These are phyloP conservation scores for Tulasnella sp. DNA, from an alignment of 768 basidiomycete genomes.

Conservation along the genomic window DNA sequence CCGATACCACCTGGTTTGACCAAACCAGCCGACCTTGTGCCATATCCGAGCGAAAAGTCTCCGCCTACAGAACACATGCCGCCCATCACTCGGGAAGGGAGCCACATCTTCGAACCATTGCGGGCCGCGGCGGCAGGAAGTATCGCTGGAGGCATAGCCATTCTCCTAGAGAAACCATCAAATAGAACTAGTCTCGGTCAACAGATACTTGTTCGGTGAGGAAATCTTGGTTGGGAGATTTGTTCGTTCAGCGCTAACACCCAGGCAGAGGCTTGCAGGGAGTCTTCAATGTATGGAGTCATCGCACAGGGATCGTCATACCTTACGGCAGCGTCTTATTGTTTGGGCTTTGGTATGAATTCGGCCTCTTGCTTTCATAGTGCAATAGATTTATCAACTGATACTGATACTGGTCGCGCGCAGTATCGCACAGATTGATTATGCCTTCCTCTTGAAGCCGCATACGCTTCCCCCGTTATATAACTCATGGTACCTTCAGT, in stretches of 20 bases:
- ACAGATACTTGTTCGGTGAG: slow-evolving; percentile 79
- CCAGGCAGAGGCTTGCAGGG: slow-evolving; percentile 71
- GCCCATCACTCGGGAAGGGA: not conserved
- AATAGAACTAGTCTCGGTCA: slow-evolving; percentile 63
- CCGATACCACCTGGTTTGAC: too few species aligned
- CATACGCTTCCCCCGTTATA: slow-evolving; percentile 76
- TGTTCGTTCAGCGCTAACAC: not conserved
- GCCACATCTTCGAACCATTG: slow-evolving; percentile 37
- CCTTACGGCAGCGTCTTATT: slow-evolving; percentile 78
- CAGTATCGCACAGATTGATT: slow-evolving; percentile 80
- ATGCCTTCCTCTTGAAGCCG: slow-evolving; percentile 62
- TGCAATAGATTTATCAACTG: not conserved
- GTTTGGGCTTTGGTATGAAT: slow-evolving; percentile 57
- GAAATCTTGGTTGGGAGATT: too few species aligned
- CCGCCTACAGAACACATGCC: not conserved
- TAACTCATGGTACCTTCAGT: slow-evolving; percentile 46
- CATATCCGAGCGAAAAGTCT: not conserved
- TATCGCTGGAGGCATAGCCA: slow-evolving; percentile 47
- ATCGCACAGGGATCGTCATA: slow-evolving; percentile 51
- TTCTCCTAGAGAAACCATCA: slow-evolving; percentile 64
- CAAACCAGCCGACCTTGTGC: too few species aligned
- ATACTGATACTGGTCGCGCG: not conserved
- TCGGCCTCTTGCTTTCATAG: not conserved
- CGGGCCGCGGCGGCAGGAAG: slow-evolving; percentile 71
- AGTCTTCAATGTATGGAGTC: slow-evolving; percentile 68